phyloP scores from a whole-genome alignment of 768 basidiomycete species.

The Baorangia bicolor region DNA sequence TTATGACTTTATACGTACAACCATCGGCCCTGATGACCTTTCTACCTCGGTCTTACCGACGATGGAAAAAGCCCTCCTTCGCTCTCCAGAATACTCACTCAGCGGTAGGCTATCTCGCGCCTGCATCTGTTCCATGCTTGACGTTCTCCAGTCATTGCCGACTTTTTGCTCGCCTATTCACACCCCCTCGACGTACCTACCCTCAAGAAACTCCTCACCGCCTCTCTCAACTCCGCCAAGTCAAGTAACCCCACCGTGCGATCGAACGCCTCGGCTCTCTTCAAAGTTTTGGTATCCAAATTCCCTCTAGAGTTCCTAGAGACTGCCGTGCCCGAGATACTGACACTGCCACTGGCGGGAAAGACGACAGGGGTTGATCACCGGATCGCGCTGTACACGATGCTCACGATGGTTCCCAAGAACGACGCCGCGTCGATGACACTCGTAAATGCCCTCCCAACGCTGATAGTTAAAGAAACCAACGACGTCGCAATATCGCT shows the following conservation, averaged over 20 bases:
- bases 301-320: conserved; percentile 40
- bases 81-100: conserved; percentile 79
- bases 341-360: conserved; percentile 73
- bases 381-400: conserved; percentile 74
- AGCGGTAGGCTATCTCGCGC: conserved; percentile 42
- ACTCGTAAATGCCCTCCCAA: conserved; percentile 39
- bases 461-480: conserved; percentile 68
- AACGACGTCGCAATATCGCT: conserved; percentile 62
- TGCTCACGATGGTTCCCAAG: conserved; percentile 59
- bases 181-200: conserved; percentile 46
- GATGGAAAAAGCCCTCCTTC: conserved; percentile 77
- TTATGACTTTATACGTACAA: conserved; percentile 58
- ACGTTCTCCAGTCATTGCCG: conserved; percentile 45
- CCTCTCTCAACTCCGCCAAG: conserved; percentile 67
- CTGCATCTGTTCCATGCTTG: not conserved
- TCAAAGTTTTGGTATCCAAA: conserved; percentile 45
- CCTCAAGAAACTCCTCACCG: conserved; percentile 56
- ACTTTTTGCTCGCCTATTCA: conserved; percentile 56
- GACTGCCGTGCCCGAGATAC: conserved; percentile 58
- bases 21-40: conserved; percentile 53
- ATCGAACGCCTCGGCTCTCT: conserved; percentile 52
- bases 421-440: conserved; percentile 48
- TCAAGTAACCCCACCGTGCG: conserved; percentile 69
- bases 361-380: conserved; percentile 91
- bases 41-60: conserved; percentile 57